A percentile compares a stretch with the other conserved stretches of the same genome.
phyloP scores from a whole-genome alignment of 176 grass and related monocot species.

The Phragmites australis region DNA sequence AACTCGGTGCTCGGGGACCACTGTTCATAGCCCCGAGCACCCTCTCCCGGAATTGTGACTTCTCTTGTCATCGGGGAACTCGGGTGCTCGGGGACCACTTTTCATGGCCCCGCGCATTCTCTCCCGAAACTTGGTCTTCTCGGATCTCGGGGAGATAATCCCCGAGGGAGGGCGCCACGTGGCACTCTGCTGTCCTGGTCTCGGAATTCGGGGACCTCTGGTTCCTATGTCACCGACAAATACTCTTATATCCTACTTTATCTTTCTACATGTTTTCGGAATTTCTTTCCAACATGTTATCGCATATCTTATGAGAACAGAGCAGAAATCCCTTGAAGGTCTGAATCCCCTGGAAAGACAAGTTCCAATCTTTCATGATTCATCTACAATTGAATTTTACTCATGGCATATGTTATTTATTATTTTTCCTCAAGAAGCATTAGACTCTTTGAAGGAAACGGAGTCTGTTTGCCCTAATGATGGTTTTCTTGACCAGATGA shows the following conservation, averaged over 20 bases:
- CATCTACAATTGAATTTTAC: constrained; percentile 4
- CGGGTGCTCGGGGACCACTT: no score
- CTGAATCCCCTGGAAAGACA: constrained; percentile 3
- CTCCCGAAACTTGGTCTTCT: no score
- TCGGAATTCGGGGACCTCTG: no score
- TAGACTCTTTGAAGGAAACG: constrained; percentile 64
- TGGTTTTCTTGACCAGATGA: constrained; percentile 80
- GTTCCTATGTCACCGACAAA: no score
- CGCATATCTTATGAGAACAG: constrained; percentile 88
- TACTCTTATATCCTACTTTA: neutral
- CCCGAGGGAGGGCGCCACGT: no score
- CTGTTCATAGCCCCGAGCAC: no score
- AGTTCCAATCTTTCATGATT: neutral
- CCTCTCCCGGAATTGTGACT: no score
- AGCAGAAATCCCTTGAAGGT: constrained; percentile 87
- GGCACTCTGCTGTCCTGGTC: no score
- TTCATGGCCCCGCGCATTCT: no score
- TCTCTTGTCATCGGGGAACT: no score
- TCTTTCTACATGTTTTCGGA: neutral
- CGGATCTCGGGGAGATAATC: no score
- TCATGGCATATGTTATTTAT: neutral
- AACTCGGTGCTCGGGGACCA: no score
- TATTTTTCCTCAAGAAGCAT: constrained; percentile 61
- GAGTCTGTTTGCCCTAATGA: constrained; percentile 59
- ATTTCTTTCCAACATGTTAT: constrained; percentile 26